A percentile compares a stretch with the other conserved stretches of the same genome.
Conservation (phyloP, 441 rosid species). For the Erodium chrysanthum region DNA sequence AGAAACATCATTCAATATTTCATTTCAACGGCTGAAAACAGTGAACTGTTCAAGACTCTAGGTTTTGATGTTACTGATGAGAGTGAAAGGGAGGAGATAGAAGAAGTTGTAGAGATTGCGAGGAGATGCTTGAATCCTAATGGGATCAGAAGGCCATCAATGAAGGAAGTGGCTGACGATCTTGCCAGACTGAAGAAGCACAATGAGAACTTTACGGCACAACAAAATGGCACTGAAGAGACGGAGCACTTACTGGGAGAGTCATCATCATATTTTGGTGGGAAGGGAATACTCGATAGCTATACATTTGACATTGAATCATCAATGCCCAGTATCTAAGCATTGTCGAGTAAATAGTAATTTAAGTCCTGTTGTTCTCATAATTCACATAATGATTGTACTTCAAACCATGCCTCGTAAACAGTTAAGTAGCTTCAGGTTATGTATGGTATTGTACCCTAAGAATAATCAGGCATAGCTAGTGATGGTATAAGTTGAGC, state of each 20-base stretch:
- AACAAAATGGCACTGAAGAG: background rate
- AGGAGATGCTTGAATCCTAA: constrained; percentile 4
- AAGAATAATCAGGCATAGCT: background rate
- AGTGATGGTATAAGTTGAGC: background rate
- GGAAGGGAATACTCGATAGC: background rate
- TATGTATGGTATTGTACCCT: background rate
- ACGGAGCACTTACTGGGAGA: background rate
- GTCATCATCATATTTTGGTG: background rate
- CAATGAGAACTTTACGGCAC: background rate
- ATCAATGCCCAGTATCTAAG: background rate
- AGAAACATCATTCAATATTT: constrained; percentile 18
- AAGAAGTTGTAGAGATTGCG: constrained; percentile 19
- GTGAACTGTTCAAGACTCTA: background rate
- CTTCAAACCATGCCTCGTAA: too few species aligned
- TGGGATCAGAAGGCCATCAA: background rate
- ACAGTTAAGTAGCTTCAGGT: background rate
- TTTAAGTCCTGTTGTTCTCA: background rate
- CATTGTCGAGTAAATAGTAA: background rate
- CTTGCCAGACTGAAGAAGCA: background rate
- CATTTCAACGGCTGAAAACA: constrained; percentile 14
- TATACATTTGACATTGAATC: background rate
- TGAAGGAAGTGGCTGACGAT: background rate
- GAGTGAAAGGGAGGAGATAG: constrained; percentile 24
- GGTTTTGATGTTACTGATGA: constrained; percentile 18
- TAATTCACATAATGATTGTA: background rate